A percentile compares a stretch with the other conserved stretches of the same genome.
Conservation (phyloP, 176 grass and related monocot species). For the Paspalum vaginatum region DNA sequence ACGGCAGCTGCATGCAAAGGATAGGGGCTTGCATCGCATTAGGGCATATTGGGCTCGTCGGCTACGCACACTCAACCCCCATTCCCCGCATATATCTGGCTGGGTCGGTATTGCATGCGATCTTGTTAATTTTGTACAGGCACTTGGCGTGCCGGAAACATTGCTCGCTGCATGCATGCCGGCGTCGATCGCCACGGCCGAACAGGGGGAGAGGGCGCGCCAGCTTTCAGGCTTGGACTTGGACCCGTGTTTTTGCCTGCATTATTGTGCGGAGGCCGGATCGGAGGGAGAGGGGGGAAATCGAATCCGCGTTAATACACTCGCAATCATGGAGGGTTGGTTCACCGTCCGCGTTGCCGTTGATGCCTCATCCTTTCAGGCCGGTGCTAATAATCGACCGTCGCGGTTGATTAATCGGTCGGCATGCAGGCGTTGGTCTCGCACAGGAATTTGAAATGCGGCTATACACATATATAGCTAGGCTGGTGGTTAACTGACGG, state of each 20-base stretch:
- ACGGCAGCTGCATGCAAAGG: too few relatives aligned
- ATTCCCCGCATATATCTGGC: too few relatives aligned
- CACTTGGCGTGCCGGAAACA: neutral
- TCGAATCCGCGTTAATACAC: neutral
- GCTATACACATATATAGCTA: too few relatives aligned
- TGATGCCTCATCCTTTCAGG: too few relatives aligned
- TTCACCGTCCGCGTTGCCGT: slow-evolving; percentile 53
- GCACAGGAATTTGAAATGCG: too few relatives aligned
- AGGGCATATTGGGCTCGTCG: neutral
- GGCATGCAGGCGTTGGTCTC: too few relatives aligned
- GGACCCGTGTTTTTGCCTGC: slow-evolving; percentile 24
- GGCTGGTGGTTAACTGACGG: slow-evolving; percentile 29
- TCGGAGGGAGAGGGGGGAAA: neutral
- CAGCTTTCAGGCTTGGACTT: slow-evolving; percentile 34
- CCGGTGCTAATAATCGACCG: neutral
- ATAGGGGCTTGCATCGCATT: neutral
- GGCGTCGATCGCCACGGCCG: neutral
- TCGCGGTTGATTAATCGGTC: too few relatives aligned
- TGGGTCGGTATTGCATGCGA: slow-evolving; percentile 22
- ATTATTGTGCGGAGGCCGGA: slow-evolving; percentile 4
- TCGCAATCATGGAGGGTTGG: slow-evolving; percentile 47
- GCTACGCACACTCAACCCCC: neutral
- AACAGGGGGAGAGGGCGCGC: neutral
- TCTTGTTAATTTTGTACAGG: slow-evolving; percentile 5
- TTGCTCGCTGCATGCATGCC: neutral